Base-by-base conservation (phyloP, 352 stramenopile genomes). In the Phytophthora sansomeana region DNA sequence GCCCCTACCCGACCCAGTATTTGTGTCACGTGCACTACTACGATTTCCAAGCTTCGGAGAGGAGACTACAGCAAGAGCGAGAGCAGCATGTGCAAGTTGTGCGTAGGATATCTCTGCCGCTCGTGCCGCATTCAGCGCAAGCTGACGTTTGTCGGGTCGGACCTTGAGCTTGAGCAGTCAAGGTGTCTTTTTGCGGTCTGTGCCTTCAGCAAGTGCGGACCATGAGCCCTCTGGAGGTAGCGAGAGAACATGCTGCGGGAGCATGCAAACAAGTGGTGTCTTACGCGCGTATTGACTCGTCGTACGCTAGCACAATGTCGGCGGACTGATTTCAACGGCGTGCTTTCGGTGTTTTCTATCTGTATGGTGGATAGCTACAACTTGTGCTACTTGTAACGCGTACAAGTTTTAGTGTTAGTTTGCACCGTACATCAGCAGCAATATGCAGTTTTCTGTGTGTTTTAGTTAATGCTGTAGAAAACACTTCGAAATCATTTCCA, bases 71-170 rank as follows among this genome's bases (percentile, higher is more conserved):
- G 63, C 44, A 69, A 62, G 11, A 62, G 63, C 21, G n/a, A 69
- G 19, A 54, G 47, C n/a, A 43, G 42, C 11, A 60, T 63, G 1
- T 87, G 75, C 65, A 72, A 73, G 24, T 39, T 87, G 28, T 87
- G 75, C 43, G 43, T 36, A 9, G 69, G 70, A 6, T 68, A 72
- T 17, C 46, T 87, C 11, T 87, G 78, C 42, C 69, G 68, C 0
- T 48, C 70, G 0, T 87, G 78, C 42, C 61, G 65, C n/a, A 67
- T 84, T 28, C 76, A 74, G 35, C 63, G 71, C 16, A 74, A 75
- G 24, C 50, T 87, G 16, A 68, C 43, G 0, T 79, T 75, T 36
- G 43, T 74, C 5, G 51, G 54, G 1, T 75, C 65, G 0, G 69
- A 72, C 29, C 51, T 64, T 3, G 30, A 78, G 21, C 58, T 80